Percentiles rank a stretch among this genome's conserved stretches.
phyloP scores from a whole-genome alignment of 2,329 filamentous ascomycete species.

The Xylariaceae sp. region DNA sequence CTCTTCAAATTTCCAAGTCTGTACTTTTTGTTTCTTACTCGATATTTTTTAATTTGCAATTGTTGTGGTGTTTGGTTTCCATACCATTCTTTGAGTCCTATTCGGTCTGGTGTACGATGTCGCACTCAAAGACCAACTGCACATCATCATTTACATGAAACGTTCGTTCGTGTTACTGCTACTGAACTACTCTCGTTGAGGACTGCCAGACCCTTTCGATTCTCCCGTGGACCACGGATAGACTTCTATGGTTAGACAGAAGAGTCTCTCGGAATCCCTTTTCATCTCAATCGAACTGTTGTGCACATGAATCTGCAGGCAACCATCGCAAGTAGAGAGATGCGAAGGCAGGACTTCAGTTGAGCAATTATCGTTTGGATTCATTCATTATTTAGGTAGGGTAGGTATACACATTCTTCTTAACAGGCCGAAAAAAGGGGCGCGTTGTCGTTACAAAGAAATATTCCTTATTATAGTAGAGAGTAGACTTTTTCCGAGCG shows the following conservation, averaged over 20 bases:
- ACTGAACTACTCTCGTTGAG: too few relatives aligned
- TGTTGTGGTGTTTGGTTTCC: background rate
- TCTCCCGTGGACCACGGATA: too few relatives aligned
- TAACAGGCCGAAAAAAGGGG: background rate
- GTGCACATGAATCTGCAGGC: background rate
- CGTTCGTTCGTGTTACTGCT: background rate
- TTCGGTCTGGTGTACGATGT: background rate
- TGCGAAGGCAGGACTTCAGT: background rate
- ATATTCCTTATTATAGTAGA: background rate
- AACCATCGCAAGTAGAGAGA: background rate
- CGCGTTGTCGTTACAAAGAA: background rate
- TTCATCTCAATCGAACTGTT: too few relatives aligned
- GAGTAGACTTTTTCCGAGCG: background rate
- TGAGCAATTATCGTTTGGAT: background rate
- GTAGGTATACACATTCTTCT: background rate
- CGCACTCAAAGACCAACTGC: background rate
- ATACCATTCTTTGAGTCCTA: background rate
- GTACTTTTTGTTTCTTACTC: background rate
- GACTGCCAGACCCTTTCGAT: too few relatives aligned
- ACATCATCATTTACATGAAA: too few relatives aligned
- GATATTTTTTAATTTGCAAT: too few relatives aligned
- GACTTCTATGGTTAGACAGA: too few relatives aligned
- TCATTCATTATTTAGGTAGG: background rate
- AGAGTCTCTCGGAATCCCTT: too few relatives aligned
- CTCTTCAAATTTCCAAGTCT: background rate